Percentiles rank a stretch among this genome's conserved stretches.
phyloP scores from a whole-genome alignment of 2,329 filamentous ascomycete genomes.

The Amesomyces nigricolor region DNA sequence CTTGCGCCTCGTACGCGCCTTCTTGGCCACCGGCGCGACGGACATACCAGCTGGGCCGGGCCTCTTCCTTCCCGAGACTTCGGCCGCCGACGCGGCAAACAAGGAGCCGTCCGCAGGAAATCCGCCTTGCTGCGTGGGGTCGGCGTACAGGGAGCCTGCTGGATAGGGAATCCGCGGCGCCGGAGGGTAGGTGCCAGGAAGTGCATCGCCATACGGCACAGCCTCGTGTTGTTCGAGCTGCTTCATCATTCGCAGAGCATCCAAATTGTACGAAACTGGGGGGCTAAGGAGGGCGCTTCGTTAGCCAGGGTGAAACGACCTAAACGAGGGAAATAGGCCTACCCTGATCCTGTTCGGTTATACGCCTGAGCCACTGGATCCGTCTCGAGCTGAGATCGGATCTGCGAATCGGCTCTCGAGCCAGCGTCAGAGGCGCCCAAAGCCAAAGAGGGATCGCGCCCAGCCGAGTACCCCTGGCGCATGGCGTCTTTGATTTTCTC shows the following conservation, averaged over 20 bases:
- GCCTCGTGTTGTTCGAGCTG: conserved; percentile 5
- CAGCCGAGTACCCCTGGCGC: background rate
- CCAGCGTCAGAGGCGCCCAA: conserved; percentile 1
- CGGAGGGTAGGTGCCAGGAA: conserved; percentile 8
- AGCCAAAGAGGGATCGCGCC: background rate
- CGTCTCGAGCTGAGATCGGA: conserved; percentile 23
- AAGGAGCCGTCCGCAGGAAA: conserved; percentile 16
- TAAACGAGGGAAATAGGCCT: background rate
- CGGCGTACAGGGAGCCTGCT: conserved; percentile 9
- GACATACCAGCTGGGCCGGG: conserved; percentile 4
- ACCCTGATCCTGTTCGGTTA: conserved; percentile 3
- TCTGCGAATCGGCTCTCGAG: conserved; percentile 20
- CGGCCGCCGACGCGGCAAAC: conserved; percentile 23
- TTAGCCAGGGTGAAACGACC: background rate
- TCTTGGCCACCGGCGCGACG: conserved; percentile 16
- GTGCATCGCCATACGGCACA: background rate
- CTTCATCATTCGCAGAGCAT: conserved; percentile 5
- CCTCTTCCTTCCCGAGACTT: conserved; percentile 18
- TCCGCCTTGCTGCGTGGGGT: conserved; percentile 3
- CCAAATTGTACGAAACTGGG: background rate
- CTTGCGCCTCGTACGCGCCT: conserved; percentile 19
- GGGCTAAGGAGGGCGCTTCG: background rate
- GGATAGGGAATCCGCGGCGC: conserved; percentile 16
- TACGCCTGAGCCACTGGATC: conserved; percentile 16
- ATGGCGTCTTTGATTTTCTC: conserved; percentile 7